Evolutionary conservation across 176 grass and related monocot genomes (phyloP).

Genomic region (Musa beccarii): DNA sequence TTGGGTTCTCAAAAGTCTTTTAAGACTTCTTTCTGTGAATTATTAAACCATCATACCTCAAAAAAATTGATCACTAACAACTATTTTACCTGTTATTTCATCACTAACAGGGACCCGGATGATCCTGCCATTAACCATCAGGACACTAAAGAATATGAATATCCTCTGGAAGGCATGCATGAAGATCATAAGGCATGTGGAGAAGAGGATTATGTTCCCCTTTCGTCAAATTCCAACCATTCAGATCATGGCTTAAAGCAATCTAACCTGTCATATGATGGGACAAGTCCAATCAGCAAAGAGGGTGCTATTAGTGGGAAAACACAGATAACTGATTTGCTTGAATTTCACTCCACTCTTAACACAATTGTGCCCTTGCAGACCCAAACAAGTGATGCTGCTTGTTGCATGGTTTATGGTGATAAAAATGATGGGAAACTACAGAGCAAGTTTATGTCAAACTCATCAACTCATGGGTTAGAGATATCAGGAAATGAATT

Average conservation of each 20-base stretch:
- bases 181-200: constrained; percentile 33
- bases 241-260: constrained; percentile 32
- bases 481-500: constrained; percentile 23
- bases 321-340: constrained; percentile 41
- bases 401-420: constrained; percentile 19
- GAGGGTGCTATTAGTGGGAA: constrained; percentile 46
- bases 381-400: constrained; percentile 26
- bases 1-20: not conserved
- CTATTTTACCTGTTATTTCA: not conserved
- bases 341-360: constrained; percentile 33
- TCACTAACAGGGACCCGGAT: constrained; percentile 35
- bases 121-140: constrained; percentile 29
- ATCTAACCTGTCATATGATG: constrained; percentile 69
- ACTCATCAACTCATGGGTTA: constrained; percentile 7
- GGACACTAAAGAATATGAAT: constrained; percentile 34
- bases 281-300: constrained; percentile 22
- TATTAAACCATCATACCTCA: not conserved
- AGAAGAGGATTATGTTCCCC: constrained; percentile 30
- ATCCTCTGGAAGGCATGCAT: constrained; percentile 32
- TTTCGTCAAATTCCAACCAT: constrained; percentile 38
- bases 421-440: constrained; percentile 11
- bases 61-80: not conserved
- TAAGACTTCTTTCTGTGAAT: not conserved
- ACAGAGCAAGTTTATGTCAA: constrained; percentile 8
- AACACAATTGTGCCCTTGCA: constrained; percentile 36